Percentiles rank a stretch among this genome's conserved stretches.
These are phyloP conservation scores for Aureobasidium sp. DNA, from an alignment of 2,329 filamentous ascomycete species.

Conservation along the genomic window DNA sequence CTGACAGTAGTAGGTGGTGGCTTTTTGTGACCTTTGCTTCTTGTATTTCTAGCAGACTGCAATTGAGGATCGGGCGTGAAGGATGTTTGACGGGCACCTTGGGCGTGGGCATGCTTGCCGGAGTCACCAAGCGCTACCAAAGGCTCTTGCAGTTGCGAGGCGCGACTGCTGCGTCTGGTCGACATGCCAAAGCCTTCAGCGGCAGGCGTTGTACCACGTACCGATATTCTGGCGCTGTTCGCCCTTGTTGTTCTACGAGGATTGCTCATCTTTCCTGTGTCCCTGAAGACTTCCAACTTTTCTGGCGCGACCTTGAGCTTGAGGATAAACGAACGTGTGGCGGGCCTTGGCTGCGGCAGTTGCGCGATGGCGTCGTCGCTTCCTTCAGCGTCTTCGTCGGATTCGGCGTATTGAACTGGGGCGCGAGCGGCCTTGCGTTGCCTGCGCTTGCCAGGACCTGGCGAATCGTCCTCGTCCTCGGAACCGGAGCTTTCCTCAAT, in stretches of 20 bases:
- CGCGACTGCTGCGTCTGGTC: slow-evolving; percentile 48
- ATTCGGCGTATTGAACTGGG: slow-evolving; percentile 47
- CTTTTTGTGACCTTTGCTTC: slow-evolving; percentile 42
- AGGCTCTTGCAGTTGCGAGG: slow-evolving; percentile 44
- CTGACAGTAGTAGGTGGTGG: slow-evolving; percentile 27
- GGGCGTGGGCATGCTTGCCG: slow-evolving; percentile 47
- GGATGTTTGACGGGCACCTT: slow-evolving; percentile 41
- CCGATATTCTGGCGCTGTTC: background rate
- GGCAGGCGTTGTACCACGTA: slow-evolving; percentile 17
- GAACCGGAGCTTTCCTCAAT: slow-evolving; percentile 18
- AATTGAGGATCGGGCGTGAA: slow-evolving; percentile 36
- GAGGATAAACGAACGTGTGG: slow-evolving; percentile 26
- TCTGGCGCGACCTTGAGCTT: slow-evolving; percentile 22
- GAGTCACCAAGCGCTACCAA: slow-evolving; percentile 52
- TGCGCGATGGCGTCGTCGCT: slow-evolving; percentile 9
- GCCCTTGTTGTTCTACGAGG: slow-evolving; percentile 4
- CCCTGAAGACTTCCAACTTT: background rate
- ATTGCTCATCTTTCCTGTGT: background rate
- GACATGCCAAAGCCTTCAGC: slow-evolving; percentile 14
- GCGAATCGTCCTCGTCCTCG: slow-evolving; percentile 33
- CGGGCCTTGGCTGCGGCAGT: background rate
- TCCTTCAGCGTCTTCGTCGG: slow-evolving; percentile 33
- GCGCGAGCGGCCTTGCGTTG: slow-evolving; percentile 48
- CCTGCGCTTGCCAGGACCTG: slow-evolving; percentile 44
- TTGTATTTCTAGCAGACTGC: slow-evolving; percentile 28